A percentile compares a stretch with the other conserved stretches of the same genome.
These are phyloP conservation scores for Ettlia oleoabundans DNA, from an alignment of 139 green algal genomes.

Conservation along the genomic window DNA sequence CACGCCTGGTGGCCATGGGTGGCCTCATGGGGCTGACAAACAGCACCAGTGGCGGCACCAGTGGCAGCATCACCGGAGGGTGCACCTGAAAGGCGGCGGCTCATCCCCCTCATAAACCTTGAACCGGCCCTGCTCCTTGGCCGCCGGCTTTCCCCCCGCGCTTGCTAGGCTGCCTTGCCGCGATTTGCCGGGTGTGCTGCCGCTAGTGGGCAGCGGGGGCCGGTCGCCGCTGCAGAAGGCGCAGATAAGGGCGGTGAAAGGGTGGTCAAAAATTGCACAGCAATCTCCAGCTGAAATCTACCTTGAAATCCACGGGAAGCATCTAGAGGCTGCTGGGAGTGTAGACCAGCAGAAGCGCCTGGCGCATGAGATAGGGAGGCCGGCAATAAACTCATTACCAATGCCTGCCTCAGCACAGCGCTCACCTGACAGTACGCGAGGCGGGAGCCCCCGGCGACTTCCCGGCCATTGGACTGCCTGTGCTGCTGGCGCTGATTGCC, in stretches of 20 bases:
- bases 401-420: background rate
- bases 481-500: background rate
- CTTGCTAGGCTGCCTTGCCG: background rate
- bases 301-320: no score
- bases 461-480: constrained; percentile 8
- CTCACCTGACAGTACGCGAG: constrained; percentile 18
- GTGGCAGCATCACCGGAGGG: no score
- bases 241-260: background rate
- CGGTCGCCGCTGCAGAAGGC: background rate
- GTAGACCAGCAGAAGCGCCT: background rate
- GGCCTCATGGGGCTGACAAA: no score
- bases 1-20: no score
- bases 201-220: background rate
- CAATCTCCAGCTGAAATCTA: no score
- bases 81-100: constrained; percentile 39
- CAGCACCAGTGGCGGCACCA: no score
- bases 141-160: background rate
- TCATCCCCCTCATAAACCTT: constrained; percentile 73
- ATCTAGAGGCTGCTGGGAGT: no score
- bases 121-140: constrained; percentile 66
- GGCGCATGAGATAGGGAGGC: background rate
- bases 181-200: constrained; percentile 14
- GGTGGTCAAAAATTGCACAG: no score
- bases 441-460: constrained; percentile 11
- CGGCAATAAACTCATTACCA: background rate